Conservation (phyloP, 495 filamentous ascomycete genomes). For the Cercophora scortea region DNA sequence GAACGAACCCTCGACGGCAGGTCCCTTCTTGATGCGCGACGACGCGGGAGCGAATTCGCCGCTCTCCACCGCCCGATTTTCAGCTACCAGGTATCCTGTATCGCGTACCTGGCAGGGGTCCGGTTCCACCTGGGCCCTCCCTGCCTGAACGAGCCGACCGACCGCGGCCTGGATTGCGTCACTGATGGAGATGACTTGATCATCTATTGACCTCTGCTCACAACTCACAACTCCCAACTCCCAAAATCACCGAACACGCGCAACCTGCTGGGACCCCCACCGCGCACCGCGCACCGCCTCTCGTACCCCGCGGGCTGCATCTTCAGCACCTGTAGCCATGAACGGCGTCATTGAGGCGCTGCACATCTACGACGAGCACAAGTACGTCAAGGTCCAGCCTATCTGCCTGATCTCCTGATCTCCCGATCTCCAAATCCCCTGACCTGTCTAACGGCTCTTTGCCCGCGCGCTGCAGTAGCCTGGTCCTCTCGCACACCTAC, state of each 20-base stretch:
- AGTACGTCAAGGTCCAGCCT: slow-evolving; percentile 13
- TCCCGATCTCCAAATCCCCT: too few species aligned
- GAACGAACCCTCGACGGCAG: too few species aligned
- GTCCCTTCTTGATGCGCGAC: neutral
- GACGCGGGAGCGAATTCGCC: neutral
- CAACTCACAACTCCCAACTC: too few species aligned
- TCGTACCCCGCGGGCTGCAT: too few species aligned
- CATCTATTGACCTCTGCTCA: neutral
- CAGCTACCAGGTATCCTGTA: too few species aligned
- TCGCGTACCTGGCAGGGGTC: too few species aligned
- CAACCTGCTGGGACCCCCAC: neutral
- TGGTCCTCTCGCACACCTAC: slow-evolving; percentile 50
- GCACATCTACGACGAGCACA: slow-evolving; percentile 91
- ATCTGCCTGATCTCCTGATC: too few species aligned
- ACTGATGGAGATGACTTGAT: neutral
- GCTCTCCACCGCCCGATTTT: slow-evolving; percentile 2
- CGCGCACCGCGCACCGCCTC: neutral
- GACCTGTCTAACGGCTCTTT: too few species aligned
- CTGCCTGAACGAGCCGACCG: neutral
- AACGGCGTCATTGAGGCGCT: slow-evolving; percentile 88
- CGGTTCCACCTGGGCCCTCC: too few species aligned
- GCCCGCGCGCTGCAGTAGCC: slow-evolving; percentile 6
- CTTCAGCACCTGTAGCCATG: slow-evolving; percentile 36
- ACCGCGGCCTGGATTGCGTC: too few species aligned
- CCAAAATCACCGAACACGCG: neutral